phyloP scores from a whole-genome alignment of 768 basidiomycete species.

The Tricholoma sp. region DNA sequence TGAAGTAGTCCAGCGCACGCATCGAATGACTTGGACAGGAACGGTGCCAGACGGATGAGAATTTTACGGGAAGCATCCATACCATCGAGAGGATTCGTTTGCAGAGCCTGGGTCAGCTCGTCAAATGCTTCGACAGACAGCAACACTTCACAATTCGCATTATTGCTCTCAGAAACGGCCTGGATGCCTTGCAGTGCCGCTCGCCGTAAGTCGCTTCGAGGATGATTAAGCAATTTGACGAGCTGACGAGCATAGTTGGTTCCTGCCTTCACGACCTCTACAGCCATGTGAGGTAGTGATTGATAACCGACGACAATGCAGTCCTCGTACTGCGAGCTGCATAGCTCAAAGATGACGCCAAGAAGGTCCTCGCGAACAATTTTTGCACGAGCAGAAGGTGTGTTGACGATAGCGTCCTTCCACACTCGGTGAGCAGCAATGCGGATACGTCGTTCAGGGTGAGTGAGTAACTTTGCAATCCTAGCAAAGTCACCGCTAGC shows the following conservation, averaged over 20 bases:
- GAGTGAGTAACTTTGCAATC: conserved; percentile 8
- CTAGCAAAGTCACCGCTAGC: conserved; percentile 9
- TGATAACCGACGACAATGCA: conserved; percentile 8
- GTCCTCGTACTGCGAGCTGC: conserved; percentile 13
- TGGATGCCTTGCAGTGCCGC: conserved; percentile 13
- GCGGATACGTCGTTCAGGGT: conserved; percentile 12
- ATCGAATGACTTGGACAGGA: conserved; percentile 11
- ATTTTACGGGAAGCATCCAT: conserved; percentile 11
- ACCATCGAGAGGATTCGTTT: conserved; percentile 9
- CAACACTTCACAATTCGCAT: conserved; percentile 8
- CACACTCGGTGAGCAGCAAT: conserved; percentile 12
- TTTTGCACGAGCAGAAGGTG: conserved; percentile 10
- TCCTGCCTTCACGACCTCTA: conserved; percentile 12
- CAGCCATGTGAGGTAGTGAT: conserved; percentile 10
- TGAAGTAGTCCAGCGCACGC: conserved; percentile 12
- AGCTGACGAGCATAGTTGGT: conserved; percentile 7
- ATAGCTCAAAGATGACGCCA: conserved; percentile 13
- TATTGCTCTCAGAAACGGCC: conserved; percentile 9
- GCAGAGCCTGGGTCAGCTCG: conserved; percentile 6
- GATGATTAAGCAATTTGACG: conserved; percentile 10
- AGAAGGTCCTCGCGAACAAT: conserved; percentile 10
- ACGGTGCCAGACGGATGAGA: conserved; percentile 11
- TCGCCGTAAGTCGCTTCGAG: conserved; percentile 8
- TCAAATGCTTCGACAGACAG: conserved; percentile 9
- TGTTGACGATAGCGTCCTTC: conserved; percentile 9